Evolutionary conservation across 2,329 filamentous ascomycete species (phyloP).

Genomic region (Cytospora piceicola): DNA sequence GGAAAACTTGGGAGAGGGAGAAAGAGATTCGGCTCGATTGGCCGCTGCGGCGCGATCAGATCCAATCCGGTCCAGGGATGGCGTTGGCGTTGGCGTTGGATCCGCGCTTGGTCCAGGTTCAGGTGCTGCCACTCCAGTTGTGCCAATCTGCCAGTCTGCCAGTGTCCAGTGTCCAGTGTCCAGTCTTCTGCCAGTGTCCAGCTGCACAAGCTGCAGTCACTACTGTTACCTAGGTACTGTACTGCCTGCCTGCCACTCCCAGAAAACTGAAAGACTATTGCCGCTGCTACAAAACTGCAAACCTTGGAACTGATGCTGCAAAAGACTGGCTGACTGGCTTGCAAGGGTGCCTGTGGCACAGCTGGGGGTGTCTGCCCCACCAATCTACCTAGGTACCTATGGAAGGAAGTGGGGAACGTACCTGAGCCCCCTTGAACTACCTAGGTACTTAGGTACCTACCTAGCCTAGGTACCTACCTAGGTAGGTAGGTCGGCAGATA

Average conservation of each 20-base stretch:
- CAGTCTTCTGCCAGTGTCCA: too few relatives aligned
- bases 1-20: constrained; percentile 3
- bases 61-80: constrained; percentile 2
- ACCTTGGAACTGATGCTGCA: too few relatives aligned
- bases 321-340: too few relatives aligned
- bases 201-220: too few relatives aligned
- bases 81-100: constrained; percentile 1
- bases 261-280: neutral
- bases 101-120: neutral
- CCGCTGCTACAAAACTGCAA: too few relatives aligned
- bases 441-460: too few relatives aligned
- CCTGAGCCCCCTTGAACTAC: neutral
- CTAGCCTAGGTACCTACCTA: too few relatives aligned
- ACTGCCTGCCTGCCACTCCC: neutral
- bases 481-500: too few relatives aligned
- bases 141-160: neutral
- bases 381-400: too few relatives aligned
- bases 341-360: too few relatives aligned
- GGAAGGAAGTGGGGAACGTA: neutral
- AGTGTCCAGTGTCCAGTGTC: too few relatives aligned
- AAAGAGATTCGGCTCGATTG: constrained; percentile 1
- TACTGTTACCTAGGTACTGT: too few relatives aligned
- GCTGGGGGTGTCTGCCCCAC: neutral
- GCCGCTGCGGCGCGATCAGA: constrained; percentile 1
- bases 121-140: constrained; percentile 1